Percentiles rank a stretch among this genome's conserved stretches.
Evolutionary conservation across 108 stramenopile species (phyloP).

Genomic region (Aurantiochytrium sp.): DNA sequence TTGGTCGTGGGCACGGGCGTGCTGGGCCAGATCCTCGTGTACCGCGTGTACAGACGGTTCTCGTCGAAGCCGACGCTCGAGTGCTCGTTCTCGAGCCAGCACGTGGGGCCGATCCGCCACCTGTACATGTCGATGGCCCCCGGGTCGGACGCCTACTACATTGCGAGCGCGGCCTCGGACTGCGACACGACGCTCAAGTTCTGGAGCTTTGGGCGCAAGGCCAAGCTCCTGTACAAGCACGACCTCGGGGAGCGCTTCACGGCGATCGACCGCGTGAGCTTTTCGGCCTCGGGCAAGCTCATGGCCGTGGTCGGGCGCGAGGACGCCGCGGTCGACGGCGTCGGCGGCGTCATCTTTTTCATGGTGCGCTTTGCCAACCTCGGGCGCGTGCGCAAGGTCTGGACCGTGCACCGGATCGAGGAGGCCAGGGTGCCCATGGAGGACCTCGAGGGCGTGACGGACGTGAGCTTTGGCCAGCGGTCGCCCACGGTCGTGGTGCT

Average conservation of each 20-base stretch:
- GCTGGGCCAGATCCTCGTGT: neutral
- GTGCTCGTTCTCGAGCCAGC: neutral
- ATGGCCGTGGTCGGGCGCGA: conserved; percentile 3
- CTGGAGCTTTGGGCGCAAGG: neutral
- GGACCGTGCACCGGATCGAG: conserved; percentile 10
- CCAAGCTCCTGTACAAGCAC: neutral
- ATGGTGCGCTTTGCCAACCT: neutral
- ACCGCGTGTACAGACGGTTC: neutral
- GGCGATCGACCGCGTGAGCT: neutral
- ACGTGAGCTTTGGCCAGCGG: neutral
- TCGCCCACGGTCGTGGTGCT: neutral
- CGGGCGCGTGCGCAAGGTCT: neutral
- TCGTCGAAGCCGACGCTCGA: neutral
- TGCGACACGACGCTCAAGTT: neutral
- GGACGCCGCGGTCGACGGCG: neutral
- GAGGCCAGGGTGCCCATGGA: neutral
- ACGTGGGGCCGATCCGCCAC: neutral
- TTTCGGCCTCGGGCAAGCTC: neutral
- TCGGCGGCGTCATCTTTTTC: neutral
- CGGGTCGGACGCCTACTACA: neutral
- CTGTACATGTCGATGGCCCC: neutral
- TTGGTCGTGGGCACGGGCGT: neutral
- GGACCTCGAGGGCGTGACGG: neutral
- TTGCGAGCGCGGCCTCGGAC: neutral
- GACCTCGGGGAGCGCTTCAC: neutral